Percentiles rank a stretch among this genome's conserved stretches.
Evolutionary conservation across 768 basidiomycete species (phyloP).

Genomic region (Tulasnella sp.): DNA sequence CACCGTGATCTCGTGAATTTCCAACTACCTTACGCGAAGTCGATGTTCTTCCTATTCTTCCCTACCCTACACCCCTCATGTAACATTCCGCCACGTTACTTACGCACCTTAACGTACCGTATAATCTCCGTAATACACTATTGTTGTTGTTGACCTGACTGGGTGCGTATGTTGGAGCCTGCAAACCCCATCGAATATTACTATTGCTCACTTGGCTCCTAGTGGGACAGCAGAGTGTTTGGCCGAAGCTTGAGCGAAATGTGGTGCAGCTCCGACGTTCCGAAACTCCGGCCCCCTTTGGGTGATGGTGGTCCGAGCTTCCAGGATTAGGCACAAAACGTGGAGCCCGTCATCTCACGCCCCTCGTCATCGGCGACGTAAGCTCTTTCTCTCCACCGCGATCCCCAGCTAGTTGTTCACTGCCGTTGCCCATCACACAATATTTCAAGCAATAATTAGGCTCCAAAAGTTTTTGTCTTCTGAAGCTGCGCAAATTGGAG

Average conservation of each 20-base stretch:
- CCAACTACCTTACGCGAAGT: neutral
- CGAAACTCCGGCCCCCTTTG: neutral
- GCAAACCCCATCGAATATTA: neutral
- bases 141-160: neutral
- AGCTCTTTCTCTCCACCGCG: neutral
- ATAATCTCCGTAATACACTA: neutral
- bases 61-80: neutral
- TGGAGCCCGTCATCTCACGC: constrained; percentile 10
- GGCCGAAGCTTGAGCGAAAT: too few relatives aligned
- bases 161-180: neutral
- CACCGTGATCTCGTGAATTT: neutral
- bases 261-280: neutral
- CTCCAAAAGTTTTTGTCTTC: neutral
- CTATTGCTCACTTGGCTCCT: neutral
- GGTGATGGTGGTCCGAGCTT: neutral
- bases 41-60: neutral
- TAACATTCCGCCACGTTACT: neutral
- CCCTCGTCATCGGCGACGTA: neutral
- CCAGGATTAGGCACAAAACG: neutral
- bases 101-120: neutral
- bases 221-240: neutral
- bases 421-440: neutral
- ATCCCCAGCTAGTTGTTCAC: neutral
- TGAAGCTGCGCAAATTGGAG: neutral
- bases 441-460: neutral